Conservation (phyloP, 805 yeast genomes). For the Ogataea degrootiae region DNA sequence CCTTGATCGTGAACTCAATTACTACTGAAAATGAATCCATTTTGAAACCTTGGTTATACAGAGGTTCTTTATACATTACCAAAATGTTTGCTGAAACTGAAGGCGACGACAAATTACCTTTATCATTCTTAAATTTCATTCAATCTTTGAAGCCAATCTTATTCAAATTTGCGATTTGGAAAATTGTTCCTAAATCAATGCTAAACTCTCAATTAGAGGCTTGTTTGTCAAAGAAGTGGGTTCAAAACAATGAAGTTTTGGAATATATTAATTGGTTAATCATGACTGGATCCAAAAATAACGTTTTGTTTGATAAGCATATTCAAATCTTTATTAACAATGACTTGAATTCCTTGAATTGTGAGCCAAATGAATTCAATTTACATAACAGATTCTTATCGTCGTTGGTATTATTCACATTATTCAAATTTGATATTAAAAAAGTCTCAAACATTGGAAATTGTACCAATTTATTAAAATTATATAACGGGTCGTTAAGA, state of each 20-base stretch:
- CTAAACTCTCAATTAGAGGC: conserved; percentile 66
- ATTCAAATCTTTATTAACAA: conserved; percentile 63
- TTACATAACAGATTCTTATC: conserved; percentile 35
- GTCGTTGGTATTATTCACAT: conserved; percentile 39
- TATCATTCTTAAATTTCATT: conserved; percentile 29
- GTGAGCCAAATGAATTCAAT: conserved; percentile 21
- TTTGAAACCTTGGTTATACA: conserved; percentile 50
- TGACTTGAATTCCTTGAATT: conserved; percentile 34
- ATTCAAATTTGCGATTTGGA: conserved; percentile 31
- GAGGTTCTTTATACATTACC: conserved; percentile 56
- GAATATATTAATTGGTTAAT: conserved; percentile 40
- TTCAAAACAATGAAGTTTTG: conserved; percentile 36
- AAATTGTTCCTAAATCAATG: conserved; percentile 38
- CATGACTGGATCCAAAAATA: conserved; percentile 31
- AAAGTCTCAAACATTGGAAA: conserved; percentile 43
- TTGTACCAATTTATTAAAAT: conserved; percentile 44
- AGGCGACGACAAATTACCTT: conserved; percentile 15
- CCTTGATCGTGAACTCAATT: conserved; percentile 3
- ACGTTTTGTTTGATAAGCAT: conserved; percentile 43
- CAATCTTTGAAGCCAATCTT: conserved; percentile 31
- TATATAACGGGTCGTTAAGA: conserved; percentile 60
- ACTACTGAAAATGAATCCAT: conserved; percentile 20
- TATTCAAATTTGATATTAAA: conserved; percentile 45
- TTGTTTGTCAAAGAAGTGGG: conserved; percentile 46
- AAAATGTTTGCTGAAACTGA: conserved; percentile 53